Evolutionary conservation across 345 rosid species (phyloP).

Genomic region (Raphanus raphanistrum): DNA sequence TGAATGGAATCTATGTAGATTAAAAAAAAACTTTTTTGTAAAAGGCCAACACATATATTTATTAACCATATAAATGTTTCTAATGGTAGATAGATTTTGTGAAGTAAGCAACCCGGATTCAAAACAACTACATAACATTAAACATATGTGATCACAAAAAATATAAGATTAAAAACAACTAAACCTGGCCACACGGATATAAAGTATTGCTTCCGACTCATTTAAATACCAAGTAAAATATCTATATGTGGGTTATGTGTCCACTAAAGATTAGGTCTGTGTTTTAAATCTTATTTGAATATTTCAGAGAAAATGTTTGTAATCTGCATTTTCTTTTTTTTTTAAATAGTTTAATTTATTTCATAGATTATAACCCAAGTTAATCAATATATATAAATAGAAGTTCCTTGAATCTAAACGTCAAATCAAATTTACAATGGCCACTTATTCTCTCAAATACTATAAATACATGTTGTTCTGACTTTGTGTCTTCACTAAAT

Average conservation of each 20-base stretch:
- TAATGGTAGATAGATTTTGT: not conserved
- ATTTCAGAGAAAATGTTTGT: too few species aligned
- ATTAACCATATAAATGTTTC: not conserved
- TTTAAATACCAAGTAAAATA: too few species aligned
- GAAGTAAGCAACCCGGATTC: not conserved
- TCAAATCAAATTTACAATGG: conserved; percentile 36
- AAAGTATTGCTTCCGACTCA: too few species aligned
- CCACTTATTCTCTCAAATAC: not conserved
- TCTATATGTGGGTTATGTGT: too few species aligned
- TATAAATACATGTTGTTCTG: conserved; percentile 35
- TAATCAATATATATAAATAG: too few species aligned
- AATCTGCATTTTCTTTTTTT: too few species aligned
- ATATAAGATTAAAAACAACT: not conserved
- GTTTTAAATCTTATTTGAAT: too few species aligned
- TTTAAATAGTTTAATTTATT: too few species aligned
- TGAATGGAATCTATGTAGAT: not conserved
- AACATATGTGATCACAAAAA: not conserved
- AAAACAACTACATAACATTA: not conserved
- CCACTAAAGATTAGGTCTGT: too few species aligned
- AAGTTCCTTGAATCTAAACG: conserved; percentile 8
- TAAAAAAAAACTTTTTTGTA: not conserved
- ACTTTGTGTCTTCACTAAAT: conserved; percentile 38
- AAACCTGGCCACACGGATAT: too few species aligned
- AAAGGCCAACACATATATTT: not conserved
- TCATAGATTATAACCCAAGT: too few species aligned